Conservation (phyloP, 1,284 basidiomycete genomes). For the Xanthoconium separans region DNA sequence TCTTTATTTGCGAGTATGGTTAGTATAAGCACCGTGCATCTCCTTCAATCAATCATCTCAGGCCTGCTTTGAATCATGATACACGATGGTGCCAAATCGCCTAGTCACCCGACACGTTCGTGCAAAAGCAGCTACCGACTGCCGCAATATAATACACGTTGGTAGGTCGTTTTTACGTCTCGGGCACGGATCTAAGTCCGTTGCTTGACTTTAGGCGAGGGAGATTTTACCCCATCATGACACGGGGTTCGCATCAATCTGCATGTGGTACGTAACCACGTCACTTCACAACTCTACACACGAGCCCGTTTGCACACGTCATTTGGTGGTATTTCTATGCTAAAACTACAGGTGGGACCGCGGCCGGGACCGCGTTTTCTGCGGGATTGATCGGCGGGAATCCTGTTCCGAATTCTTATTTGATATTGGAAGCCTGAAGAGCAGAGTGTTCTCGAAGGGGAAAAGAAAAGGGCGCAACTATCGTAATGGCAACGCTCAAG, state of each 20-base stretch:
- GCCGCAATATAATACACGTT: conserved; percentile 2
- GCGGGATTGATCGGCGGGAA: neutral
- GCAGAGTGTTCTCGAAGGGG: neutral
- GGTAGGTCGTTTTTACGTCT: conserved; percentile 1
- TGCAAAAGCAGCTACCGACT: neutral
- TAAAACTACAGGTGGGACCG: neutral
- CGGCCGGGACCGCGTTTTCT: neutral
- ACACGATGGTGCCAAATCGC: neutral
- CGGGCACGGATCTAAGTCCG: neutral
- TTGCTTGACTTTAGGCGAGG: neutral
- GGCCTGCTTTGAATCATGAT: neutral
- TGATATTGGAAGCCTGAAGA: neutral
- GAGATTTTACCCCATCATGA: neutral
- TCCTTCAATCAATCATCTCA: neutral
- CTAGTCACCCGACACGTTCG: conserved; percentile 2
- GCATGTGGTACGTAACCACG: neutral
- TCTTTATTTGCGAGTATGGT: neutral
- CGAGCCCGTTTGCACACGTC: neutral
- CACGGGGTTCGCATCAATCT: neutral
- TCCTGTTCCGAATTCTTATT: neutral
- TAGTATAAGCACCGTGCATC: neutral
- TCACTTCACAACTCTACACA: neutral
- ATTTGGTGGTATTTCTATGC: neutral
- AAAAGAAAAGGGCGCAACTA: neutral
- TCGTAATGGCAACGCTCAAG: conserved; percentile 11